These are phyloP conservation scores for Chaetomiaceae sp. DNA, from an alignment of 2,329 filamentous ascomycete genomes.

Conservation along the genomic window DNA sequence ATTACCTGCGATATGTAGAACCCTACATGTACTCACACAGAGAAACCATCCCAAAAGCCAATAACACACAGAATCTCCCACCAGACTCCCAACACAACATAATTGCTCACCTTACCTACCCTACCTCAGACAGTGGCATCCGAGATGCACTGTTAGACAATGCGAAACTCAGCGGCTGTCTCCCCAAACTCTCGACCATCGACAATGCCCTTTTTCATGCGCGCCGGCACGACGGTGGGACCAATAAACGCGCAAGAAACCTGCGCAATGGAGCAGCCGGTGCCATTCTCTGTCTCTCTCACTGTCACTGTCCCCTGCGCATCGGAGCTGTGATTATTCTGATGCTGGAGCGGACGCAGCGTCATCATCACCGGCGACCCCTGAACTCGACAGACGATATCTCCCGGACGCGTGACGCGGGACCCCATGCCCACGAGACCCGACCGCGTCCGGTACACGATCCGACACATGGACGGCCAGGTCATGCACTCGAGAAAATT, in stretches of 20 bases:
- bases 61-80: too few relatives aligned
- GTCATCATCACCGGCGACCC: conserved; percentile 17
- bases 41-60: too few relatives aligned
- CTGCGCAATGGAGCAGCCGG: not conserved
- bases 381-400: conserved; percentile 17
- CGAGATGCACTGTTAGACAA: conserved; percentile 15
- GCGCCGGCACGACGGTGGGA: conserved; percentile 18
- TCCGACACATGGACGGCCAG: not conserved
- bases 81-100: too few relatives aligned
- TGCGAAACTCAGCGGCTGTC: conserved; percentile 7
- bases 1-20: too few relatives aligned
- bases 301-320: not conserved
- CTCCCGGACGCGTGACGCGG: conserved; percentile 5
- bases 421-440: not conserved
- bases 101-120: too few relatives aligned
- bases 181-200: conserved; percentile 12
- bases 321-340: too few relatives aligned
- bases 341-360: conserved; percentile 13
- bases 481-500: not conserved
- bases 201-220: conserved; percentile 9
- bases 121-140: too few relatives aligned
- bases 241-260: conserved; percentile 13
- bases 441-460: not conserved
- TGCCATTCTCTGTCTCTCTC: not conserved
- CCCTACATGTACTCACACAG: too few relatives aligned